These are phyloP conservation scores for Sclerotinia borealis DNA, from an alignment of 2,329 filamentous ascomycete species.

Conservation along the genomic window DNA sequence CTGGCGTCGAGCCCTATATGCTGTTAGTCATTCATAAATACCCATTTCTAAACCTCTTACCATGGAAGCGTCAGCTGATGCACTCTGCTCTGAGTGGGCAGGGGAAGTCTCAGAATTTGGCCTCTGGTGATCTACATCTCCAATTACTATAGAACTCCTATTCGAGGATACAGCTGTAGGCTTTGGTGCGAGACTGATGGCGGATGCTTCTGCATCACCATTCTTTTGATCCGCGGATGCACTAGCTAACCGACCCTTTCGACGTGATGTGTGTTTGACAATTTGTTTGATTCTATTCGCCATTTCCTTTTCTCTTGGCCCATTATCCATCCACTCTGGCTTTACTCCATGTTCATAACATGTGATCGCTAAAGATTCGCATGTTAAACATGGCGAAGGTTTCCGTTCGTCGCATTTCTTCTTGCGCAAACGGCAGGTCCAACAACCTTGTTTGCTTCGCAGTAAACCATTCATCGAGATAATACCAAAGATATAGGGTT, in stretches of 20 bases:
- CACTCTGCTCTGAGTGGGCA: not conserved
- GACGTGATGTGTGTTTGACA: slow-evolving; percentile 48
- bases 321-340: slow-evolving; percentile 27
- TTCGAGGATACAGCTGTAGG: not conserved
- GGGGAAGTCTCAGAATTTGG: not conserved
- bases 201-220: slow-evolving; percentile 2
- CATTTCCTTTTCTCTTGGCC: slow-evolving; percentile 40
- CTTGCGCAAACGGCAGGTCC: slow-evolving; percentile 48
- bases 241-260: slow-evolving; percentile 26
- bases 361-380: slow-evolving; percentile 46
- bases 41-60: not conserved
- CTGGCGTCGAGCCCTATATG: not conserved
- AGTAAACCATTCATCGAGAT: not conserved
- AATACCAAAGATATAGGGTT: not conserved
- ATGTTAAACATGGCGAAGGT: slow-evolving; percentile 46
- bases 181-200: slow-evolving; percentile 3
- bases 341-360: slow-evolving; percentile 45
- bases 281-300: slow-evolving; percentile 49
- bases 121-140: not conserved
- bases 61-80: not conserved
- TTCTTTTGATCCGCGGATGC: slow-evolving; percentile 1
- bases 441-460: slow-evolving; percentile 15
- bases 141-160: not conserved
- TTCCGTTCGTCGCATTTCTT: slow-evolving; percentile 53
- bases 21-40: not conserved